Evolutionary conservation across 345 rosid genomes (phyloP).

Genomic region (Euphorbia peplus): DNA sequence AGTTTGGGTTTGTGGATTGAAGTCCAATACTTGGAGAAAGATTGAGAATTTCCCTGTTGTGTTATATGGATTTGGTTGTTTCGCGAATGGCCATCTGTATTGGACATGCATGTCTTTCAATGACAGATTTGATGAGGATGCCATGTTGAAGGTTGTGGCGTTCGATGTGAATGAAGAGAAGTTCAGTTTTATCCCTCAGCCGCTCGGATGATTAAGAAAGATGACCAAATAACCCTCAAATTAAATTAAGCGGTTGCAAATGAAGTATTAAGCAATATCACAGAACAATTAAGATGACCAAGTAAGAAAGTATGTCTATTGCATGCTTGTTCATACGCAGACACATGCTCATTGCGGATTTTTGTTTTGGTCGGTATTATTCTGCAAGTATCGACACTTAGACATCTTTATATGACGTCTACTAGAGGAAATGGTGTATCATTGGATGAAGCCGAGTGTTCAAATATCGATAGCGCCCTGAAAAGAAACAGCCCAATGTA

Average conservation of each 20-base stretch:
- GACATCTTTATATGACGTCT: neutral
- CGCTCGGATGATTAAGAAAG: neutral
- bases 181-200: no score
- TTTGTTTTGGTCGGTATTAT: neutral
- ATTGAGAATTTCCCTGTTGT: no score
- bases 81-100: no score
- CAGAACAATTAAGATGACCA: no score
- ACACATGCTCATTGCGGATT: neutral
- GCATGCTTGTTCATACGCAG: slow-evolving; percentile 4
- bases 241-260: neutral
- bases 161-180: no score
- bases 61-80: no score
- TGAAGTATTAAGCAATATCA: neutral
- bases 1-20: no score
- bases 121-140: no score
- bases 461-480: slow-evolving; percentile 34
- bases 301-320: neutral
- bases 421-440: slow-evolving; percentile 44
- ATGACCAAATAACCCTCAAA: neutral
- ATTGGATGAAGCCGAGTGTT: slow-evolving; percentile 37
- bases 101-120: no score
- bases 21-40: no score
- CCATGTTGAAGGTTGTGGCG: no score
- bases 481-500: slow-evolving; percentile 62
- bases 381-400: slow-evolving; percentile 3